Percentiles rank a stretch among this genome's conserved stretches.
Conservation (phyloP, 106 monocot species). For the Xerophyta viscosa region DNA sequence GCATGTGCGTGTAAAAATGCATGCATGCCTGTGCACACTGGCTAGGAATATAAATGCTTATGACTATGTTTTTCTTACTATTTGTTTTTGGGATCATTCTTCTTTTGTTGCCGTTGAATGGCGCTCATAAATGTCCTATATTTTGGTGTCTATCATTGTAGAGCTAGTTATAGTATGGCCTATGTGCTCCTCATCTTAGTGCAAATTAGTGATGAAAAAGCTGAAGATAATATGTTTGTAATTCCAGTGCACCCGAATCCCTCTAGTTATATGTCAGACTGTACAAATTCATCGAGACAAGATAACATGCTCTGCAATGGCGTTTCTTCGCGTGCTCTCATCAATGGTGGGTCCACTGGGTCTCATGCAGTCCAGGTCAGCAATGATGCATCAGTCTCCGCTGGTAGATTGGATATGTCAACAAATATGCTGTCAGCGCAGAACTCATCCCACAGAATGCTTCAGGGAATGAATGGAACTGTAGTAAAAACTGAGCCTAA, state of each 20-base stretch:
- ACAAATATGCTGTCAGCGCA: slow-evolving; percentile 39
- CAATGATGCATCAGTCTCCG: slow-evolving; percentile 24
- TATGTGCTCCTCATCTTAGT: neutral
- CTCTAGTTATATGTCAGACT: slow-evolving; percentile 33
- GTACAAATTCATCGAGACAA: slow-evolving; percentile 26
- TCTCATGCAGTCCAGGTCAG: slow-evolving; percentile 27
- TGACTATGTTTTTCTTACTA: too few relatives aligned
- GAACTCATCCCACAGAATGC: slow-evolving; percentile 27
- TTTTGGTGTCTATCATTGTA: too few relatives aligned
- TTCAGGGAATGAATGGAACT: slow-evolving; percentile 39
- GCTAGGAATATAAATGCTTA: too few relatives aligned
- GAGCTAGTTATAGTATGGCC: too few relatives aligned
- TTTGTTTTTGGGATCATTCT: too few relatives aligned
- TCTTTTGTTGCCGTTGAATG: too few relatives aligned
- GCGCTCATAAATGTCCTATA: too few relatives aligned
- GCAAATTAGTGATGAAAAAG: neutral
- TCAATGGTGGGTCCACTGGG: slow-evolving; percentile 40
- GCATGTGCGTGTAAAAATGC: too few relatives aligned
- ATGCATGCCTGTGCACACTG: too few relatives aligned
- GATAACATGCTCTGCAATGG: slow-evolving; percentile 40
- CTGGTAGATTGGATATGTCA: slow-evolving; percentile 35
- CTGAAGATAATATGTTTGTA: neutral
- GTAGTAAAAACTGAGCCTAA: slow-evolving; percentile 58
- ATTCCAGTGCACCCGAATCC: slow-evolving; percentile 56
- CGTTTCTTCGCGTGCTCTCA: slow-evolving; percentile 32